A percentile compares a stretch with the other conserved stretches of the same genome.
Conservation (phyloP, 169 alveolate genomes). For the Plasmodium relictum region DNA sequence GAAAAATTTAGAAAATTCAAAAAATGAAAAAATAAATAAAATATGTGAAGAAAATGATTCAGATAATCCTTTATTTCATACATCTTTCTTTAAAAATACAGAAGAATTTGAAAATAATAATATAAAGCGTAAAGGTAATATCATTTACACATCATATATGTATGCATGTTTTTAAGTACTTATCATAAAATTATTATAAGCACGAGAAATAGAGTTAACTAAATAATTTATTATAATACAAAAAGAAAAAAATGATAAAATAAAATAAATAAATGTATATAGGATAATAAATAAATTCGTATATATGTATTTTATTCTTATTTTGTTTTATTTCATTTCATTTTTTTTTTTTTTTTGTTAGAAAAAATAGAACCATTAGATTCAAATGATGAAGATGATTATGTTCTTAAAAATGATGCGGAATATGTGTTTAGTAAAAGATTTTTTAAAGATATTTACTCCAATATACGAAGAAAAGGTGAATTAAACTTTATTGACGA, state of each 20-base stretch:
- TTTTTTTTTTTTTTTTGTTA: background rate
- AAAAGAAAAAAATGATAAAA: no score
- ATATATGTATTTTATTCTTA: background rate
- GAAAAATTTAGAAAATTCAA: background rate
- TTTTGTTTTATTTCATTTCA: background rate
- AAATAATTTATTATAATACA: no score
- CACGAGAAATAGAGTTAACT: no score
- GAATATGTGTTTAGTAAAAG: constrained; percentile 52
- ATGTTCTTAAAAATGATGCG: constrained; percentile 48
- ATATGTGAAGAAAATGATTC: background rate
- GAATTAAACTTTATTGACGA: constrained; percentile 67
- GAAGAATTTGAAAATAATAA: constrained; percentile 45
- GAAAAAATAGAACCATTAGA: constrained; percentile 29
- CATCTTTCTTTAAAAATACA: constrained; percentile 43
- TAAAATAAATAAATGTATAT: background rate
- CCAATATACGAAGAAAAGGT: constrained; percentile 56
- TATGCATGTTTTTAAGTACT: background rate
- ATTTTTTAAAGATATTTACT: constrained; percentile 44
- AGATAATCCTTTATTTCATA: constrained; percentile 24
- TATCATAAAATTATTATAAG: no score
- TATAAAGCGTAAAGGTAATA: constrained; percentile 44
- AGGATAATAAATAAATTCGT: background rate
- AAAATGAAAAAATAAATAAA: background rate
- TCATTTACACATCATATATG: background rate
- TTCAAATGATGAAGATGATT: constrained; percentile 41